Base-by-base conservation (phyloP, 2,329 filamentous ascomycete species). In the Aspergillus intermedius region DNA sequence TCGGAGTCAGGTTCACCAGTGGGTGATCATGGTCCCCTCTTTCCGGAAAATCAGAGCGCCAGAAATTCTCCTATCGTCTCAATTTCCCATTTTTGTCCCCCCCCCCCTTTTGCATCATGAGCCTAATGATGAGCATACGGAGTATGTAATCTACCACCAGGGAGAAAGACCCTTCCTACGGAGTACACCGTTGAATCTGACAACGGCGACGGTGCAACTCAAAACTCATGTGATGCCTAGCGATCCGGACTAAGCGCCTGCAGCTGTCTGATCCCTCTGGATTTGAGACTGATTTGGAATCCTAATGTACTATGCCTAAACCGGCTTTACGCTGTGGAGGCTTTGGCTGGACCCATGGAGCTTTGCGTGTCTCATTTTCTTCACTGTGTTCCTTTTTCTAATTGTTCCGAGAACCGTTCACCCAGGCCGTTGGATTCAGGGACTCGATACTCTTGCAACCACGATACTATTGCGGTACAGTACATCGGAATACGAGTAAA, bases 161-260 rank as follows among this genome's bases (percentile, higher is more conserved):
- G 15, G n/a, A 19, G 37, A 12, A 19, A 22, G 21, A 22, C 13
- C 30, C 30, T 32, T 13, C 13, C 3, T 35, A 35, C 34, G 15
- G 34, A 9, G 12, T 15, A 35, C 34, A 30, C 25, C 25, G 25
- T 30, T 30, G 25, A 21, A 40, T 40, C 37, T 40, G 37, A 40
- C 37, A 40, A 40, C 37, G 37, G 37, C 10, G 19, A 55, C 42
- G 49, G 49, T 42, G 46, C 44, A 37, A 40, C 39, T 46, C 49
- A 53, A 43, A 45, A 34, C 44, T 47, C 9, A 43, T 25, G 37
- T 43, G 15, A 43, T 42, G 39, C 42, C 19, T 10, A 17, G 44
- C 37, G 34, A 47, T 44, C 46, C 44, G 37, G 43, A 41, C 21
- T 28, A 47, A 21, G 32, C 41, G 35, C 9, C 35, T 47, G 44